Evolutionary conservation across 2,329 filamentous ascomycete species (phyloP), one percentile per base, ranked within the genome.

Genomic region (Verticillium dahliae): DNA sequence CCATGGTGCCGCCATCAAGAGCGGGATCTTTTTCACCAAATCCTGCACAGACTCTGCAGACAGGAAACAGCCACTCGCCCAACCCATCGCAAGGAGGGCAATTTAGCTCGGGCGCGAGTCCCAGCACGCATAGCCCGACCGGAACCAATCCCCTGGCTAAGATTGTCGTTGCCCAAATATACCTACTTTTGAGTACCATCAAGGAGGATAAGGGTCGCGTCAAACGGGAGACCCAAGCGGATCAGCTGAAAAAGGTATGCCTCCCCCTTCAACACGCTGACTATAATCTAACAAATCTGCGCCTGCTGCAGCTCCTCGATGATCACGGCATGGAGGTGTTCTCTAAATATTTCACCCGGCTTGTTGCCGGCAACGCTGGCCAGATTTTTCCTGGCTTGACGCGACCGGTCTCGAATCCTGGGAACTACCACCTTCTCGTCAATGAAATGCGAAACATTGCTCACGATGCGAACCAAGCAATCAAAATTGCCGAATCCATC

Each of bases 261-360:
- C 22, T 67, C 55, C n/a, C n/a, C 18, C 6, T 27, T 27, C 7
- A 38, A 60, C 56, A 38, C n/a, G 54, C 60, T 58, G 54, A 59
- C 39, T n/a, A 18, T 39, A 7, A 27, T 35, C 22, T 61, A 22
- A 27, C 45, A 34, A 13, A 15, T 33, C 55, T 33, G 13, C 15
- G 33, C 33, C 18, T 39, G 57, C 39, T 65, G n/a, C 67, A 97
- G 91, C 88, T 98, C 75, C 90, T 98, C 80, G 89, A 97, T 86
- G 93, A 94, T 71, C 89, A 96, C 92, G 93, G 93, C 73, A 99
- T 99, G 94, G 96, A 99, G 83, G 92, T 97, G 73, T 97, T 93
- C 75, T 88, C 91, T 64, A 96, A 93, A 81, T 97, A 95, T 77
- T 96, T 99, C 78, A 89, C 92, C 76, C 91, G 94, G 77, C 83